Base-by-base conservation (phyloP, 805 yeast genomes). In the Yueomyces sp. region DNA sequence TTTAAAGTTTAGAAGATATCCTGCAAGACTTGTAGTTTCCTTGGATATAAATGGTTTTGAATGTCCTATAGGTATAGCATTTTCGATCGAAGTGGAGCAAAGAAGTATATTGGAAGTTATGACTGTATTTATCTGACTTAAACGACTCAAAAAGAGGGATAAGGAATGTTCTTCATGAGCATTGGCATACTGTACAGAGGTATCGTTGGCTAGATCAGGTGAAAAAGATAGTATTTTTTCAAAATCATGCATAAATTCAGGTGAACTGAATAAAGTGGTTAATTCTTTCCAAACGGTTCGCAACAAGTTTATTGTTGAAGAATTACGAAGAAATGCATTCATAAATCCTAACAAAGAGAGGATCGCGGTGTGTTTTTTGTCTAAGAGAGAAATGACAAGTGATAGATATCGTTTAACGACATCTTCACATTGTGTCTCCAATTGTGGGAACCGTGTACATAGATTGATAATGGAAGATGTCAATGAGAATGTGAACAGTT, bases 281-380 rank as follows among this genome's bases (percentile, higher is more conserved):
- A 56, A 36, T 36, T 42, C 48, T 28, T 37, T 42, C 58, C 60
- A 57, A 9, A 51, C 48, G 26, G 41, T 40, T 39, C 47, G 39
- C 5, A 45, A 42, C 11, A 56, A 41, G 26, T 46, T 47, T 19
- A 47, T 5, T 3, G 56, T 42, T 3, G 49, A 41, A 5, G 41
- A 34, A 28, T 43, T 46, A n/a, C 44, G 36, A 11, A 51, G 45
- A 36, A 60, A 53, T 0, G 70, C 63, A 42, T 59, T 61, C 40
- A 68, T 42, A 41, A 67, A 64, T 0, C 73, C 73, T 2, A 64
- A 38, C 5, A 67, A 50, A 40, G 69, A 66, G 47, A 67, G 62
- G 28, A 56, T 53, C 36, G 52, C 47, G 3, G 51, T 38, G 4
- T 45, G 45, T 32, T 47, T 49, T 19, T 51, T 48, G 26, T 47